These are phyloP conservation scores for Citrus trifoliata DNA, from an alignment of 345 rosid genomes.

Conservation along the genomic window DNA sequence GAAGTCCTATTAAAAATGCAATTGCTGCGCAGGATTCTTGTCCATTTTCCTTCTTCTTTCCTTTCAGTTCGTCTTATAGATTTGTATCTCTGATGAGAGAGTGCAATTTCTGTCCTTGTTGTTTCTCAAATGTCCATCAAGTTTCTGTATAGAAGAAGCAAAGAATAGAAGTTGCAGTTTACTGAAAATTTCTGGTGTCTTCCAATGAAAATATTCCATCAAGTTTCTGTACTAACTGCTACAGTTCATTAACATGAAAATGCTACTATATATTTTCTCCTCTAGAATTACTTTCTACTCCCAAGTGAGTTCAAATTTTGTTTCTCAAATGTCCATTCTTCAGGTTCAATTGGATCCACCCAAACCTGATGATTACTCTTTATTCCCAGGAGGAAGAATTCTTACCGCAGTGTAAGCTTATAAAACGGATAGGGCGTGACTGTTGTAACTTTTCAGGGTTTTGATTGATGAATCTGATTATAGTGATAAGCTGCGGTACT, in stretches of 20 bases:
- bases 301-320: not conserved
- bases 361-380: not conserved
- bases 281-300: too few relatives aligned
- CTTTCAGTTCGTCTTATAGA: not conserved
- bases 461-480: not conserved
- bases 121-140: too few relatives aligned
- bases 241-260: not conserved
- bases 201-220: not conserved
- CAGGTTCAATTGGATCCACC: not conserved
- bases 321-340: not conserved
- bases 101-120: not conserved
- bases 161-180: not conserved
- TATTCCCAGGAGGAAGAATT: not conserved
- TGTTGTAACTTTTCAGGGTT: not conserved
- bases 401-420: not conserved
- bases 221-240: not conserved
- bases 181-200: not conserved
- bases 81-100: not conserved
- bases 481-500: not conserved
- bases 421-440: not conserved
- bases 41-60: not conserved
- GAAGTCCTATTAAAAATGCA: not conserved
- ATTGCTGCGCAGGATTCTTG: not conserved
- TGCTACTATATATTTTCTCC: too few relatives aligned
- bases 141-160: too few relatives aligned